Conservation (phyloP, 169 alveolate species). For the Pseudocohnilembus persalinus region DNA sequence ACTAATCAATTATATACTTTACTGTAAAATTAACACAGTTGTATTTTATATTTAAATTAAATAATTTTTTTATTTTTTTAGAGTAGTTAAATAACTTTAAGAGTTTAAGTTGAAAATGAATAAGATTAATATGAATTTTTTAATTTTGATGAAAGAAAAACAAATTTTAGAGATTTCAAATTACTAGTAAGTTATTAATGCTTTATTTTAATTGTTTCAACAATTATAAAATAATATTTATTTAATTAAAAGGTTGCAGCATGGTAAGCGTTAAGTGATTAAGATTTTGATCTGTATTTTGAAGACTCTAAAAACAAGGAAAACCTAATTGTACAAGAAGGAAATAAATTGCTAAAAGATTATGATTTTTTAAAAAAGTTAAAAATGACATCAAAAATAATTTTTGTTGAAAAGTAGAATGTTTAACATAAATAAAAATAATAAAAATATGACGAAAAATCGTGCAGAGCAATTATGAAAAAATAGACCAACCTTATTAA, state of each 20-base stretch:
- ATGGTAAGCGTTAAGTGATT: neutral
- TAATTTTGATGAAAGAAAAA: neutral
- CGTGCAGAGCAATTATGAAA: neutral
- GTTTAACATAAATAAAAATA: neutral
- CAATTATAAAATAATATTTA: neutral
- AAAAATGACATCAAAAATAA: neutral
- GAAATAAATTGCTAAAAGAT: neutral
- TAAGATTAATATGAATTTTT: neutral
- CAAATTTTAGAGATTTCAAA: no score
- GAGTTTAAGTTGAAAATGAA: neutral
- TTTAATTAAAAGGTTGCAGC: neutral
- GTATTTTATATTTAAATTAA: no score
- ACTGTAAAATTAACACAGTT: neutral
- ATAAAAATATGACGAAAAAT: no score
- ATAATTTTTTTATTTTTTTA: no score
- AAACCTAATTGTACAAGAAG: neutral
- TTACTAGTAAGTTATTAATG: neutral
- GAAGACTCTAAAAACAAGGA: neutral
- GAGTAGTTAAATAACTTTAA: neutral
- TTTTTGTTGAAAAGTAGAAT: neutral
- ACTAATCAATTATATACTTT: neutral
- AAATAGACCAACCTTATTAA: neutral
- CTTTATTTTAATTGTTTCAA: no score
- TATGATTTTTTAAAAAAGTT: neutral
- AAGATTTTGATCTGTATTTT: neutral